Conservation (phyloP, 73 alveolate genomes). For the Paramecium tetraurelia region DNA sequence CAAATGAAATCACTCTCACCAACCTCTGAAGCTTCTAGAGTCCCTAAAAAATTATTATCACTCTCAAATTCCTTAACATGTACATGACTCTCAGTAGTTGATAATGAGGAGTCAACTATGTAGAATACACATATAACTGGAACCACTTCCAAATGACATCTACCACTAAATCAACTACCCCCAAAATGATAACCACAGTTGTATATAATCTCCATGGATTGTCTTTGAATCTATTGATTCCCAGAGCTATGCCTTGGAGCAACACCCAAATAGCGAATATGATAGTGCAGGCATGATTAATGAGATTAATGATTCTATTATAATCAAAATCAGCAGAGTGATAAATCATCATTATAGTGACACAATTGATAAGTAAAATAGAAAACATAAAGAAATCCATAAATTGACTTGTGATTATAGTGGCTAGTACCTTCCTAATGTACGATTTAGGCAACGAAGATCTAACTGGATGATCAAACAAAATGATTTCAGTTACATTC, state of each 20-base stretch:
- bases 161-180: neutral
- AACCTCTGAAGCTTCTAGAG: neutral
- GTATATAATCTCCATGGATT: neutral
- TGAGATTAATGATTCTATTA: neutral
- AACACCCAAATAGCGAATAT: neutral
- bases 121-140: neutral
- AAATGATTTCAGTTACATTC: neutral
- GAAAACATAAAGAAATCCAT: neutral
- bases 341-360: neutral
- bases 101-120: neutral
- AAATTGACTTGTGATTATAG: neutral
- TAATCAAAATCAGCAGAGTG: neutral
- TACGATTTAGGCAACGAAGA: neutral
- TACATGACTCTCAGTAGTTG: neutral
- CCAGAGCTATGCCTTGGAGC: neutral
- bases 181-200: neutral
- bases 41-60: neutral
- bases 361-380: neutral
- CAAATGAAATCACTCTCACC: constrained; percentile 18
- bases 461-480: neutral
- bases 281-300: neutral
- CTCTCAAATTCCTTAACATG: constrained; percentile 7
- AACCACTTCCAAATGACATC: neutral
- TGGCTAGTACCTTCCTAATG: neutral
- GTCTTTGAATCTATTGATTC: neutral